Percentiles rank a stretch among this genome's conserved stretches.
These are phyloP conservation scores for Scedosporium boydii DNA, from an alignment of 2,329 filamentous ascomycete species.

Conservation along the genomic window DNA sequence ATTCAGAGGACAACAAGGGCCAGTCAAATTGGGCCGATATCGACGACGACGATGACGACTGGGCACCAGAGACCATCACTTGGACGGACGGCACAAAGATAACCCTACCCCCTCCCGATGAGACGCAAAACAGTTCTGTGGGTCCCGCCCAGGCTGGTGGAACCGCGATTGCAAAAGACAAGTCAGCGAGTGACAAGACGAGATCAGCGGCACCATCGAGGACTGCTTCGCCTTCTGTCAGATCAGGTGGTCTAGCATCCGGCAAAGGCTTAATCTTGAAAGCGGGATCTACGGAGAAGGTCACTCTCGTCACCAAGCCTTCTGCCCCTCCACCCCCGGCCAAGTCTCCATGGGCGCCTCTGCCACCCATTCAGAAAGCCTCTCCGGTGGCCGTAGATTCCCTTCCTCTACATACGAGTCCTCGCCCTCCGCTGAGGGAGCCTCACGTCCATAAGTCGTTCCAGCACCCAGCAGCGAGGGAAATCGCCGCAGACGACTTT, in stretches of 20 bases:
- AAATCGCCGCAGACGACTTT: constrained; percentile 92
- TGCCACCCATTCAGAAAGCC: constrained; percentile 77
- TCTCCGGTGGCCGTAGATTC: constrained; percentile 58
- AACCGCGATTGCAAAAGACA: constrained; percentile 18
- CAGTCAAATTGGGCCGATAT: constrained; percentile 86
- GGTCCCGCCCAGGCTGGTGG: constrained; percentile 9
- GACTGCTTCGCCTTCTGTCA: constrained; percentile 30
- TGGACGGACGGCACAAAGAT: constrained; percentile 87
- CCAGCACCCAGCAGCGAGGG: constrained; percentile 45
- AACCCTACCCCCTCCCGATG: constrained; percentile 56
- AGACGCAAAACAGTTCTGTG: constrained; percentile 18
- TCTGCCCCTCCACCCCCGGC: constrained; percentile 56
- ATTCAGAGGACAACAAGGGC: constrained; percentile 63
- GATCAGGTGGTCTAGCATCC: constrained; percentile 36
- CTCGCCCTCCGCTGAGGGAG: constrained; percentile 37
- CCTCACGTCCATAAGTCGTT: constrained; percentile 43
- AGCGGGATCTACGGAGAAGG: constrained; percentile 55
- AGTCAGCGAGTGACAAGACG: constrained; percentile 28
- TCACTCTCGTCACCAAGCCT: constrained; percentile 64
- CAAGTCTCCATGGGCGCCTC: constrained; percentile 84
- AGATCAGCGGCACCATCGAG: constrained; percentile 29
- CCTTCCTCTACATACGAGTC: constrained; percentile 33
- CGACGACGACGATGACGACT: constrained; percentile 81
- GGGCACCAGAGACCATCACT: constrained; percentile 74
- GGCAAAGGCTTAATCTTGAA: constrained; percentile 58